phyloP scores from a whole-genome alignment of 2,329 filamentous ascomycete genomes.

The Achaetomium macrosporum region DNA sequence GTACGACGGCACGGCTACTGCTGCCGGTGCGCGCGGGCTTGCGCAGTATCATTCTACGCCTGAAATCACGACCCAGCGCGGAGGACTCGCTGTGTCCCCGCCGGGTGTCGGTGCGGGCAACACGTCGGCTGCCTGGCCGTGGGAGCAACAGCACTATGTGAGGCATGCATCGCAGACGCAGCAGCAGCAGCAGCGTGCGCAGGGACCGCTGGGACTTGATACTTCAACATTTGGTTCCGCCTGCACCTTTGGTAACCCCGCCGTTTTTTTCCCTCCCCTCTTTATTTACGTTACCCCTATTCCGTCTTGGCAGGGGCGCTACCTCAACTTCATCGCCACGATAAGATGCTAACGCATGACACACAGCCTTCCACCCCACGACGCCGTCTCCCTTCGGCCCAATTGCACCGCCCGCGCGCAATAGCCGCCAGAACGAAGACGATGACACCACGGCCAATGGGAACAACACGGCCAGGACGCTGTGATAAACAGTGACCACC shows the following conservation, averaged over 20 bases:
- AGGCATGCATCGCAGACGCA: not conserved
- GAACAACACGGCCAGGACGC: no score
- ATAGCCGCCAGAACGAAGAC: not conserved
- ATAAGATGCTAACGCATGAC: not conserved
- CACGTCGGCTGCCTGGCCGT: not conserved
- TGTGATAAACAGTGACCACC: no score
- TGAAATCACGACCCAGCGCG: no score
- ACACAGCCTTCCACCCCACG: not conserved
- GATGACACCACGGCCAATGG: no score
- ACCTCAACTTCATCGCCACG: no score
- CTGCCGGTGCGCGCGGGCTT: not conserved
- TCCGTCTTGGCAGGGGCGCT: no score
- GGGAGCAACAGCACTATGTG: not conserved
- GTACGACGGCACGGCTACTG: no score
- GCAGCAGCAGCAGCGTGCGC: not conserved
- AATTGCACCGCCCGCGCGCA: not conserved
- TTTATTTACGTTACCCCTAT: not conserved
- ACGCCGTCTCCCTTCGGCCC: not conserved
- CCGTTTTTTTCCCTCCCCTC: not conserved
- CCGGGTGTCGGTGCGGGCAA: no score
- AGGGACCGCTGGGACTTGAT: no score
- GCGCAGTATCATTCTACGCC: no score
- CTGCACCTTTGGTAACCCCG: not conserved
- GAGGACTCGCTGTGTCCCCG: not conserved
- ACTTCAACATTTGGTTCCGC: not conserved